A percentile compares a stretch with the other conserved stretches of the same genome.
These are phyloP conservation scores for Blastobotrys petasosporus DNA, from an alignment of 1,139 yeast genomes.

Conservation along the genomic window DNA sequence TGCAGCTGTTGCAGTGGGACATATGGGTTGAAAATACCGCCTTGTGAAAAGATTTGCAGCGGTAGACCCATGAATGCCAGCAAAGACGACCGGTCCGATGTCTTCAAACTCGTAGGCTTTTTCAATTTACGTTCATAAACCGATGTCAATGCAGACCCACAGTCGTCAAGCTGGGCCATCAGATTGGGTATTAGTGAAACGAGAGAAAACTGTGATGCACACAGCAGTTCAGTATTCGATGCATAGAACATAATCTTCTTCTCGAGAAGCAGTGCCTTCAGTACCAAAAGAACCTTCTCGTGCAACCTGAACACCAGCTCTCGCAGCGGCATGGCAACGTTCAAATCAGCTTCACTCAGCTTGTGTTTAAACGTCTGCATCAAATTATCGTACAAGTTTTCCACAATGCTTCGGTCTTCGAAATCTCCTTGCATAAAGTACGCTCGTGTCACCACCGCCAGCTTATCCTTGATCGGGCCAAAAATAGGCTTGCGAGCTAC, in stretches of 20 bases:
- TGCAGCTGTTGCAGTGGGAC: constrained; percentile 86
- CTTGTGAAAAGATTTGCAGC: constrained; percentile 73
- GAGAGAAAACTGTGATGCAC: constrained; percentile 62
- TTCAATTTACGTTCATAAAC: constrained; percentile 47
- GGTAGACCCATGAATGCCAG: constrained; percentile 83
- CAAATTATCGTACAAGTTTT: constrained; percentile 68
- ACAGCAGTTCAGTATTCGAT: constrained; percentile 73
- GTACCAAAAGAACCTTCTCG: constrained; percentile 55
- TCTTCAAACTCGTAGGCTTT: constrained; percentile 65
- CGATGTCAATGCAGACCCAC: constrained; percentile 72
- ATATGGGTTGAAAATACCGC: constrained; percentile 88
- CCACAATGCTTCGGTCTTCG: constrained; percentile 59
- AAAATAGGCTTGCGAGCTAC: constrained; percentile 81
- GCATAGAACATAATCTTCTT: constrained; percentile 62
- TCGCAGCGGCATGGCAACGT: constrained; percentile 70
- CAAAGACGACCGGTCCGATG: constrained; percentile 73
- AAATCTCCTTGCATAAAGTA: constrained; percentile 79
- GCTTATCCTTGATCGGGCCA: constrained; percentile 76
- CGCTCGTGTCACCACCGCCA: constrained; percentile 82
- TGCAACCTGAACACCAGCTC: constrained; percentile 57
- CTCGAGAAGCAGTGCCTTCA: constrained; percentile 75
- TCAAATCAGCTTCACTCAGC: constrained; percentile 50
- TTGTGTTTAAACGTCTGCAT: constrained; percentile 39
- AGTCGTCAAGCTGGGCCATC: constrained; percentile 63
- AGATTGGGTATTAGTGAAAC: constrained; percentile 74